Percentiles rank a stretch among this genome's conserved stretches.
Evolutionary conservation across 2,329 filamentous ascomycete genomes (phyloP).

Genomic region (Camillea tinctor): DNA sequence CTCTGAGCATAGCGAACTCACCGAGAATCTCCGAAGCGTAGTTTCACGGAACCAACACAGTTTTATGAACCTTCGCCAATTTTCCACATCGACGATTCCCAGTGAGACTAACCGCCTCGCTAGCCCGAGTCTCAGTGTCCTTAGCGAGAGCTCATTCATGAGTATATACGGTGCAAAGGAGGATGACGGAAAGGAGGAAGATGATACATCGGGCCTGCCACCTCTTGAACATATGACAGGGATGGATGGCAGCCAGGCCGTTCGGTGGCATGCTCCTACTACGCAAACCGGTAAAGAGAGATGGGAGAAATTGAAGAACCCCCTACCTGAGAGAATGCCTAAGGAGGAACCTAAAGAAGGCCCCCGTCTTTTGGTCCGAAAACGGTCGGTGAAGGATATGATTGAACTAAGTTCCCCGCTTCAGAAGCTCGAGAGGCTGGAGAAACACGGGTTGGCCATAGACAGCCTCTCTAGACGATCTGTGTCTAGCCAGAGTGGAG

Average conservation of each 20-base stretch:
- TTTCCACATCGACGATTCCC: conserved; percentile 41
- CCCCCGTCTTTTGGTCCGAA: conserved; percentile 34
- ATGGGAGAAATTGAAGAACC: conserved; percentile 20
- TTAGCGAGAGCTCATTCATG: conserved; percentile 67
- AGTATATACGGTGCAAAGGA: conserved; percentile 56
- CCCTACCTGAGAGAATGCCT: conserved; percentile 22
- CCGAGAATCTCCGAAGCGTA: conserved; percentile 60
- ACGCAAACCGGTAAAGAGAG: conserved; percentile 11
- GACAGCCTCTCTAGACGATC: conserved; percentile 32
- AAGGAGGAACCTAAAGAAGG: conserved; percentile 34
- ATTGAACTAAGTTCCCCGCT: conserved; percentile 48
- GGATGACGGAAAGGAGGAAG: conserved; percentile 17
- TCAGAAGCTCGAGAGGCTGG: conserved; percentile 49
- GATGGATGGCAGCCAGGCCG: conserved; percentile 24
- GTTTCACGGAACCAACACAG: conserved; percentile 53
- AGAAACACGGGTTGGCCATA: conserved; percentile 28
- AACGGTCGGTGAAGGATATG: conserved; percentile 47
- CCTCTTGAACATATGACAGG: conserved; percentile 17
- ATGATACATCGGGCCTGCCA: conserved; percentile 13
- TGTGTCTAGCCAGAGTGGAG: conserved; percentile 24
- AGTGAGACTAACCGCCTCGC: conserved; percentile 40
- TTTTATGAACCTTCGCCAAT: conserved; percentile 48
- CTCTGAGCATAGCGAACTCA: conserved; percentile 57
- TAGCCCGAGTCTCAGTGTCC: conserved; percentile 61
- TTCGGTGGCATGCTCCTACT: conserved; percentile 21